Evolutionary conservation across 2,329 filamentous ascomycete species (phyloP).

Genomic region (Teratosphaeria nubilosa): DNA sequence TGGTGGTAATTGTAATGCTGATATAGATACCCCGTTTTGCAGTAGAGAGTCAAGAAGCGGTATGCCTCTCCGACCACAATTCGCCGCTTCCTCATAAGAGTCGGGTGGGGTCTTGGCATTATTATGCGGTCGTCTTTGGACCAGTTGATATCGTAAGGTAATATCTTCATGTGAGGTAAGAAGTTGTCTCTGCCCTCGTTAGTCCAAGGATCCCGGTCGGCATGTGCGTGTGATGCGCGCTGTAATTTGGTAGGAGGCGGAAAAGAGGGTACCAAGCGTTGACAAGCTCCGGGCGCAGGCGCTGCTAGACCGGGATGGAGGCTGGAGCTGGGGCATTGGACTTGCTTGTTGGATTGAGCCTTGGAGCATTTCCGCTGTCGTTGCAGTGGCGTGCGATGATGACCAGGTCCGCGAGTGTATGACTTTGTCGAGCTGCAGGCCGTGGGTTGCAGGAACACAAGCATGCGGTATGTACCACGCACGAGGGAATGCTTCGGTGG

Average conservation of each 20-base stretch:
- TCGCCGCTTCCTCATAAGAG: too few species aligned
- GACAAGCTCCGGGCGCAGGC: background rate
- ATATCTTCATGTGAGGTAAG: background rate
- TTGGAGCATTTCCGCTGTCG: background rate
- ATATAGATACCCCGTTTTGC: background rate
- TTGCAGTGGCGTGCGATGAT: background rate
- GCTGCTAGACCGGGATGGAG: background rate
- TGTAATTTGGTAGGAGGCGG: background rate
- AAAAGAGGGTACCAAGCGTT: background rate
- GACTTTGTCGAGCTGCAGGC: background rate
- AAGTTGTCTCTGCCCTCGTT: background rate
- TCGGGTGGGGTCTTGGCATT: too few species aligned
- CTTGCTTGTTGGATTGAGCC: background rate
- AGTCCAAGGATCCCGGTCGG: background rate
- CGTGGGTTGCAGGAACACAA: background rate
- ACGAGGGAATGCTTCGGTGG: too few species aligned
- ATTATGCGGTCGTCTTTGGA: too few species aligned
- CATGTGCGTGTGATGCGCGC: background rate
- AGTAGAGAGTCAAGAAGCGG: background rate
- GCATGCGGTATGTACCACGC: background rate
- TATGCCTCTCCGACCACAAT: background rate
- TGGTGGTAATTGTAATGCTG: background rate
- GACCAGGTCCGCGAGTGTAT: background rate
- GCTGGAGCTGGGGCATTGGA: background rate
- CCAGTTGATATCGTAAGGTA: too few species aligned